Percentiles rank a stretch among this genome's conserved stretches.
Conservation (phyloP, 139 green algal genomes). For the Choricystis sp. region DNA sequence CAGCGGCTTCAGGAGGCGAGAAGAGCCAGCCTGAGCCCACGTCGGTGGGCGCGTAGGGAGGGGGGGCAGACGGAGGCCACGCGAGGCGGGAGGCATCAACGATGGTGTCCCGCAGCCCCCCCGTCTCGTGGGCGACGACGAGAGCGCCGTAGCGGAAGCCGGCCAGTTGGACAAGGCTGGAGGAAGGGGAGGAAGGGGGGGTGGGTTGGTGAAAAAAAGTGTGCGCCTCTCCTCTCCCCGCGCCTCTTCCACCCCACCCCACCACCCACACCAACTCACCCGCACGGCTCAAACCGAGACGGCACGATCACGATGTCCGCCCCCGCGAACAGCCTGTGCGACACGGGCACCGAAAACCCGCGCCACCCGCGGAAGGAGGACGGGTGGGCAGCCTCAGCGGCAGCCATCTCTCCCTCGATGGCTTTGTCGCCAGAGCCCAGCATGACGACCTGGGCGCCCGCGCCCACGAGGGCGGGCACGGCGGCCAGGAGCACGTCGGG, state of each 20-base stretch:
- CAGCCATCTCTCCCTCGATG: constrained; percentile 60
- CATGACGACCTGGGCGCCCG: constrained; percentile 80
- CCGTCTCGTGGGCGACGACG: constrained; percentile 49
- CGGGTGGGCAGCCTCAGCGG: constrained; percentile 28
- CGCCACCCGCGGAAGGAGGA: constrained; percentile 72
- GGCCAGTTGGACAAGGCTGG: constrained; percentile 75
- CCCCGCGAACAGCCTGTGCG: constrained; percentile 79
- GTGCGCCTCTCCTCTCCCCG: too few relatives aligned
- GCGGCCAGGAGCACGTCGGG: constrained; percentile 88
- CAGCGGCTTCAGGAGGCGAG: constrained; percentile 18
- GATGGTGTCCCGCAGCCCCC: constrained; percentile 76
- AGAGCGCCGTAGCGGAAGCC: constrained; percentile 94
- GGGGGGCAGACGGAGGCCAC: not conserved
- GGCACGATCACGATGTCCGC: constrained; percentile 83
- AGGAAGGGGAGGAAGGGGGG: constrained; percentile 71
- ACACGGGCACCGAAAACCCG: constrained; percentile 73
- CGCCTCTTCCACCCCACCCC: too few relatives aligned
- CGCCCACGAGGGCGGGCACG: constrained; percentile 69
- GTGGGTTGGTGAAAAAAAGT: not conserved
- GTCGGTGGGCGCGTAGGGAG: not conserved
- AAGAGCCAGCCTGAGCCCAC: constrained; percentile 58
- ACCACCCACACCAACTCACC: too few relatives aligned
- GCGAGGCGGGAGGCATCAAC: constrained; percentile 1
- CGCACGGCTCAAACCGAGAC: constrained; percentile 70
- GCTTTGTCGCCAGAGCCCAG: constrained; percentile 77